Base-by-base conservation (phyloP, 1,284 basidiomycete genomes). In the Rugosomyces carneus region DNA sequence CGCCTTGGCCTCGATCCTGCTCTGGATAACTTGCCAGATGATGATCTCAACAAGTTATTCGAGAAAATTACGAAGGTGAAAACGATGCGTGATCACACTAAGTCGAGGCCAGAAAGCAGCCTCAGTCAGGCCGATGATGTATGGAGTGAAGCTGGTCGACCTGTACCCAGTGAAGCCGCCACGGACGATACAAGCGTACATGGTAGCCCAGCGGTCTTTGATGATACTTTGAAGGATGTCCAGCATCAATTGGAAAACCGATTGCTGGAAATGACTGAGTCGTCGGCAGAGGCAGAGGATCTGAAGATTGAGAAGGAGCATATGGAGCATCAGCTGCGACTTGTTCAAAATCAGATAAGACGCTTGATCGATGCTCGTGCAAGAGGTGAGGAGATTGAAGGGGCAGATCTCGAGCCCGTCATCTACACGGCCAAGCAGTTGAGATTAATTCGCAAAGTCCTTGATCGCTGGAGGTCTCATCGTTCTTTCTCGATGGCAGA, bases 61-160 rank as follows among this genome's bases (percentile, higher is more conserved):
- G 90, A 96, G 66, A 85, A 87, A 66, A 89, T 93, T 63, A 84
- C 92, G 27, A 92, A 91, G 61, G 91, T 95, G 42, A 91, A 95
- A 65, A 91, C 84, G 7, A 76, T 91, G 71, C 84, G 92, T 8
- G 87, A 88, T 55, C 80, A 85, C 54, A 78, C 72, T 37, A 85
- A 81, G 36, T 72, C 74, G 13, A 76, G 89, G 6, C 88, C 89
- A 1, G 89, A 93, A 57, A 91, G 89, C 57, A 86, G 89, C 59
- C 75, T 89, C 44, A 88, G 87, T 55, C 83, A 85, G 55, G 78
- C 78, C n/a, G 89, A 91, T 56, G 89, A 90, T 57, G 68, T 87
- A 19, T 91, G 87, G 88, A 90, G 85, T 68, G 89, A 90, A 54
- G 77, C 75, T 6, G 84, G 84, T 26, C 75, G 88, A 11, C 85